Base-by-base conservation (phyloP, 345 rosid species). In the Viola odorata region DNA sequence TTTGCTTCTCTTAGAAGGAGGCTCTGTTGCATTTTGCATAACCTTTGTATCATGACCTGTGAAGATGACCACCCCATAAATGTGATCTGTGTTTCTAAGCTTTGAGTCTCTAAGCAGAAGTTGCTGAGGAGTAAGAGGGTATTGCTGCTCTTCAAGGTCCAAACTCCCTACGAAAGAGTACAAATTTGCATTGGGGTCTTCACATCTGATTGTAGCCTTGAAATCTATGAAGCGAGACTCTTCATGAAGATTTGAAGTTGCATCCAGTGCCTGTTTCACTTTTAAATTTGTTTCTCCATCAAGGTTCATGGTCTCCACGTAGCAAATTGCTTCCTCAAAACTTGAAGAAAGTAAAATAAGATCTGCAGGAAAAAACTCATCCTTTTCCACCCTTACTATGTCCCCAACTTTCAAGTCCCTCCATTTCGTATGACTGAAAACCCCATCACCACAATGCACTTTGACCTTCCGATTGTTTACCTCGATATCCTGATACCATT, bases 241-340 rank as follows among this genome's bases (percentile, higher is more conserved):
- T 40, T 88, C 96, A 0, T 77, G 79, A 61, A 88, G 55, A 8
- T 63, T 78, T 1, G 86, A 76, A 39, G 97, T 90, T 39, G 72
- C 72, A 37, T 90, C 89, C 7, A 82, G 72, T 6, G 91, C 88
- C 63, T 88, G 96, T 73, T 94, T 87, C 53, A 83, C 75, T 71
- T 90, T 94, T 82, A 94, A 74, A 70, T 90, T 94, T 53, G 99
- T 94, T 75, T 94, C 99, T 36, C 99, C 99, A 8, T 94, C 99
- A 41, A 94, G 91, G 60, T 94, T 94, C 73, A 71, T 94, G 51
- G 97, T 90, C 74, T 94, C 99, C 32, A 94, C 99, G 51, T 94
- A 94, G 81, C 99, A 94, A 57, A 88, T 84, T 54, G 90, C 85
- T 36, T 94, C 97, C n/a, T 83, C 97, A 41, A 86, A 83, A 71